Evolutionary conservation across 2,329 filamentous ascomycete genomes (phyloP).

Genomic region (Phialophora macrospora): DNA sequence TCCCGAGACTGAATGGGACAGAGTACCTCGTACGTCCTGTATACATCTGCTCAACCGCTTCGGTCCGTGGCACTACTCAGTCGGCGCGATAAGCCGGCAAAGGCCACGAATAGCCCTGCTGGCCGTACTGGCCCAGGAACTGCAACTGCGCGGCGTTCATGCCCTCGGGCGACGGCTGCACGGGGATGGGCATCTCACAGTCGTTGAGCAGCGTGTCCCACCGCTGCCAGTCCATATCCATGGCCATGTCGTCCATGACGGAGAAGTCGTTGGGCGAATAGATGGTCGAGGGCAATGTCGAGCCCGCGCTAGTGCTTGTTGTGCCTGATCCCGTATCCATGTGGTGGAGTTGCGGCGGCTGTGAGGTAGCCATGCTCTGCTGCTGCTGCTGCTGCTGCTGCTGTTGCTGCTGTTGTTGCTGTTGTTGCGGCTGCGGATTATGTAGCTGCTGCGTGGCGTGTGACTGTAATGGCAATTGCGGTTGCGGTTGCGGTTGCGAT

Average conservation of each 20-base stretch:
- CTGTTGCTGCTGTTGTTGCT: background rate
- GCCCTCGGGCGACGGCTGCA: constrained; percentile 4
- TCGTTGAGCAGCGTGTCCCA: constrained; percentile 33
- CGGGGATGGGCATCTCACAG: constrained; percentile 15
- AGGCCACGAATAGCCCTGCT: constrained; percentile 17
- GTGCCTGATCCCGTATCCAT: background rate
- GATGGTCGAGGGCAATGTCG: constrained; percentile 3
- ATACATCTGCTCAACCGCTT: background rate
- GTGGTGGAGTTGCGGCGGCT: background rate
- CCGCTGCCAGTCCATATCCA: constrained; percentile 37
- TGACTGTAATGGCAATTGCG: background rate
- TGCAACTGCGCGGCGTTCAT: constrained; percentile 9
- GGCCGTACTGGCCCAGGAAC: constrained; percentile 13
- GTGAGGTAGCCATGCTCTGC: background rate
- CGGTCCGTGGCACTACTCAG: background rate
- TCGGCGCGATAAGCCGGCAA: background rate
- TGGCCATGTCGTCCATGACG: constrained; percentile 18
- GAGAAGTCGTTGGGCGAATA: constrained; percentile 18
- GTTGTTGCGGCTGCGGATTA: too few species aligned
- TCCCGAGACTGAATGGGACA: too few species aligned
- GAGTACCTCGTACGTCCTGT: too few species aligned
- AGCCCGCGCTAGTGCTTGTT: background rate
- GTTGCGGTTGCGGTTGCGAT: background rate
- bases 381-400: background rate
- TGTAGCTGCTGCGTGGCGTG: too few species aligned